A percentile compares a stretch with the other conserved stretches of the same genome.
Evolutionary conservation across 2,329 filamentous ascomycete genomes (phyloP).

Genomic region (Trichoderma semiorbis): DNA sequence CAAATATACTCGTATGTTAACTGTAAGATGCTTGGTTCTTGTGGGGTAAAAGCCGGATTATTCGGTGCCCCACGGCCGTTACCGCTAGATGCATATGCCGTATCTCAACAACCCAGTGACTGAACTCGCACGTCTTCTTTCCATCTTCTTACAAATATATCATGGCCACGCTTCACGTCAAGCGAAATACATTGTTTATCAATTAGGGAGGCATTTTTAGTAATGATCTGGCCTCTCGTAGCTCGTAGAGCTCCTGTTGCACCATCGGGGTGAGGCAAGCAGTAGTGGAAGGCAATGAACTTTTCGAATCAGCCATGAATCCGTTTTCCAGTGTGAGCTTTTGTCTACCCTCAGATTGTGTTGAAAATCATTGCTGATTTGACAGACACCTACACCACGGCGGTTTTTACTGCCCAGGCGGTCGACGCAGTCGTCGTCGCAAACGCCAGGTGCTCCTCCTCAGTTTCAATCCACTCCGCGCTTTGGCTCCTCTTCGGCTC

Average conservation of each 20-base stretch:
- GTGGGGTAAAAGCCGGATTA: neutral
- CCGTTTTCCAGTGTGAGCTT: constrained; percentile 17
- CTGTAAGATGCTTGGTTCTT: neutral
- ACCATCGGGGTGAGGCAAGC: constrained; percentile 2
- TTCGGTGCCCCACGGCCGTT: neutral
- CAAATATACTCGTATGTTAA: neutral
- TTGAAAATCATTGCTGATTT: neutral
- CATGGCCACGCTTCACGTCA: neutral
- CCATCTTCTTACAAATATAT: neutral
- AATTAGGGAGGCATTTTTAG: neutral
- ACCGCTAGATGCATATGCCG: neutral
- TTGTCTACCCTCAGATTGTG: no score
- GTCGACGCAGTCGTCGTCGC: constrained; percentile 32
- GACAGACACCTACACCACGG: constrained; percentile 39
- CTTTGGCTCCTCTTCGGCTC: constrained; percentile 35
- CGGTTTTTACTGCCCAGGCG: constrained; percentile 38
- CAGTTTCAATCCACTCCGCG: constrained; percentile 39
- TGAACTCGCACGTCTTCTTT: neutral
- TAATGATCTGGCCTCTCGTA: neutral
- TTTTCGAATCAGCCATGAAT: constrained; percentile 8
- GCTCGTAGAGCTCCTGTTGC: neutral
- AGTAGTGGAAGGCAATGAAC: neutral
- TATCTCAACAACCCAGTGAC: neutral
- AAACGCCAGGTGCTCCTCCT: constrained; percentile 30
- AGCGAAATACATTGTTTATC: neutral